A percentile compares a stretch with the other conserved stretches of the same genome.
These are phyloP conservation scores for Ascochyta koolunga DNA, from an alignment of 2,329 filamentous ascomycete species.

Conservation along the genomic window DNA sequence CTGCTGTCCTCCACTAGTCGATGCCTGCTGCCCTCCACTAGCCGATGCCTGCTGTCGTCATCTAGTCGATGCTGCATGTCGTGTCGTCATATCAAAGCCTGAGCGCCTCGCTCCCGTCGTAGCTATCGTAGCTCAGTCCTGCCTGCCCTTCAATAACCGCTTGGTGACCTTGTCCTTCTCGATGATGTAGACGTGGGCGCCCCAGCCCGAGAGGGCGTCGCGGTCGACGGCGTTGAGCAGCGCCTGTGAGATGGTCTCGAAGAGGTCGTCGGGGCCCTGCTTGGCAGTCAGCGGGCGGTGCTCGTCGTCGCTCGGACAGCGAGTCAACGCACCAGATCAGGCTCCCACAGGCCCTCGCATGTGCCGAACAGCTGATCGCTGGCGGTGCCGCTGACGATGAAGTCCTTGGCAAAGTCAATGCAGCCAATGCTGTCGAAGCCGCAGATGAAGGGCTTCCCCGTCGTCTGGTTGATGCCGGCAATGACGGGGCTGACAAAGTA, in stretches of 20 bases:
- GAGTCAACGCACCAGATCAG: constrained; percentile 72
- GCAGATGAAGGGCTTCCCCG: constrained; percentile 95
- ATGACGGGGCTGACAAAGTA: constrained; percentile 96
- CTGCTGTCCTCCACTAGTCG: no score
- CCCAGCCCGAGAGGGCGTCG: constrained; percentile 97
- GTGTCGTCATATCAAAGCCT: constrained; percentile 19
- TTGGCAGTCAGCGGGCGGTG: constrained; percentile 11
- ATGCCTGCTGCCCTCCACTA: no score
- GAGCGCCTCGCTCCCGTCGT: constrained; percentile 7
- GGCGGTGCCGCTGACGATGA: constrained; percentile 95
- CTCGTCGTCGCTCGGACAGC: no score
- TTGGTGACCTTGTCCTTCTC: constrained; percentile 99
- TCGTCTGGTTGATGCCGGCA: constrained; percentile 92
- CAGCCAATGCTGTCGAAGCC: constrained; percentile 99
- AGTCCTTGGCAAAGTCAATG: constrained; percentile 99
- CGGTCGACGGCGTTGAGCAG: constrained; percentile 94
- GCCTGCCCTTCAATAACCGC: constrained; percentile 95
- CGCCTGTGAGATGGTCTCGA: constrained; percentile 97
- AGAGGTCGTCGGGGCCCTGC: constrained; percentile 88
- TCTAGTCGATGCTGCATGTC: constrained; percentile 16
- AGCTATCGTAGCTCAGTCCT: constrained; percentile 64
- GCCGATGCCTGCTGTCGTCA: no score
- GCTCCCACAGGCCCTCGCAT: constrained; percentile 97
- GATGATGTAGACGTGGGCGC: constrained; percentile 98
- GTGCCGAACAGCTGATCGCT: constrained; percentile 98